These are phyloP conservation scores for Mycena vulgaris DNA, from an alignment of 768 basidiomycete genomes.

Conservation along the genomic window DNA sequence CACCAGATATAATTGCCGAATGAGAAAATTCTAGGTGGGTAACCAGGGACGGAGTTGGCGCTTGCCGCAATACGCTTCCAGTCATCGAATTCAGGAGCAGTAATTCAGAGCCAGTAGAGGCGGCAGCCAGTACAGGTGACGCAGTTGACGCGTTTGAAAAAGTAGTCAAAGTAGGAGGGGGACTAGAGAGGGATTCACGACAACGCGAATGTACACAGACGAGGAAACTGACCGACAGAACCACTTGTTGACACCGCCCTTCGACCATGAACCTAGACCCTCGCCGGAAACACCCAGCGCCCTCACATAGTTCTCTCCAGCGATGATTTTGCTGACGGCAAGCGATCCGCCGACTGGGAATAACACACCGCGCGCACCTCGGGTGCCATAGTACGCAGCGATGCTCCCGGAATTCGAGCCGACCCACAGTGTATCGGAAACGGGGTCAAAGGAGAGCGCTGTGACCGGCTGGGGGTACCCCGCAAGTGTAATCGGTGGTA, in stretches of 20 bases:
- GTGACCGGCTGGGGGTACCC: conserved; percentile 70
- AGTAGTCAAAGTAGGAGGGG: conserved; percentile 52
- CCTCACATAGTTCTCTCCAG: conserved; percentile 85
- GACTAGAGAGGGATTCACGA: conserved; percentile 41
- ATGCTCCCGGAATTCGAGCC: conserved; percentile 83
- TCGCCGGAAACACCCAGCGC: conserved; percentile 72
- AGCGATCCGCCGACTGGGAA: conserved; percentile 81
- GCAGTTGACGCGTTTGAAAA: conserved; percentile 66
- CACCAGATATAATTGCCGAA: conserved; percentile 76
- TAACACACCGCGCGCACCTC: conserved; percentile 77
- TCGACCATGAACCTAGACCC: conserved; percentile 85
- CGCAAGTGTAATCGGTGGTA: conserved; percentile 51
- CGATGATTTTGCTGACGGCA: conserved; percentile 80
- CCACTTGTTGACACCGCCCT: conserved; percentile 91
- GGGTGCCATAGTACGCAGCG: conserved; percentile 74
- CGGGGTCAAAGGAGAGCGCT: conserved; percentile 90
- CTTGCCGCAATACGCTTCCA: conserved; percentile 74
- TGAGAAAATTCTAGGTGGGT: conserved; percentile 79
- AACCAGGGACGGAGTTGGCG: conserved; percentile 68
- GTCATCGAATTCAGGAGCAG: conserved; percentile 82
- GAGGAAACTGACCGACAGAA: conserved; percentile 70
- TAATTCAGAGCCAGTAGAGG: conserved; percentile 73
- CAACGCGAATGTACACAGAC: conserved; percentile 20
- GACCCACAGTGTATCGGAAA: conserved; percentile 91
- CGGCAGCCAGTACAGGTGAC: conserved; percentile 72